phyloP scores from a whole-genome alignment of 495 filamentous ascomycete genomes.

The Elasticomyces elasticus region DNA sequence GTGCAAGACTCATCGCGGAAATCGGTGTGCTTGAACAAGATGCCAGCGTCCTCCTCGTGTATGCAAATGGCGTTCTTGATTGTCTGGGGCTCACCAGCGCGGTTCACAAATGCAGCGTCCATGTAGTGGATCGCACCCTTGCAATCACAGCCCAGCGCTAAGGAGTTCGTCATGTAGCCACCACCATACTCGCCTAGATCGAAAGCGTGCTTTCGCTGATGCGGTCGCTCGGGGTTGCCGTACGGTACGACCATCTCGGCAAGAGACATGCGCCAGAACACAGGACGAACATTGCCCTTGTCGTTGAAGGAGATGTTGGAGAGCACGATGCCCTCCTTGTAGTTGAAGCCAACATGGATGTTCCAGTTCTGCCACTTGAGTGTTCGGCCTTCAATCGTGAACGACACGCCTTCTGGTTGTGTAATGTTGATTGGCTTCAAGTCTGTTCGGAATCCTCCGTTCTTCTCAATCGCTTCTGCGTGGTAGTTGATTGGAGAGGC shows the following conservation, averaged over 20 bases:
- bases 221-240: constrained; percentile 84
- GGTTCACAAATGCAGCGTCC: constrained; percentile 72
- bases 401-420: constrained; percentile 89
- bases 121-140: constrained; percentile 93
- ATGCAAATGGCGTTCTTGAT: constrained; percentile 97
- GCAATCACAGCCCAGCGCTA: constrained; percentile 86
- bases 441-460: constrained; percentile 68
- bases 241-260: constrained; percentile 97
- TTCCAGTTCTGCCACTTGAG: constrained; percentile 94
- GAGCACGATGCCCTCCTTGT: constrained; percentile 85
- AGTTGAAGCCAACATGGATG: constrained; percentile 91
- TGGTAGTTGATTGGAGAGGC: constrained; percentile 72
- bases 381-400: constrained; percentile 65
- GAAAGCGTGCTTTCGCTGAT: constrained; percentile 90
- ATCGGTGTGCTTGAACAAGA: constrained; percentile 92
- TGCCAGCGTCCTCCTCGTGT: constrained; percentile 89
- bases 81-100: constrained; percentile 61
- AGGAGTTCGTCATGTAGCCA: constrained; percentile 91
- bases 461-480: constrained; percentile 50
- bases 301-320: constrained; percentile 90
- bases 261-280: constrained; percentile 87
- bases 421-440: constrained; percentile 92
- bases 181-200: constrained; percentile 91
- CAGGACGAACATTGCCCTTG: constrained; percentile 64
- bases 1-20: constrained; percentile 84